Base-by-base conservation (phyloP, 768 basidiomycete species). In the Pleurotus tuoliensis region DNA sequence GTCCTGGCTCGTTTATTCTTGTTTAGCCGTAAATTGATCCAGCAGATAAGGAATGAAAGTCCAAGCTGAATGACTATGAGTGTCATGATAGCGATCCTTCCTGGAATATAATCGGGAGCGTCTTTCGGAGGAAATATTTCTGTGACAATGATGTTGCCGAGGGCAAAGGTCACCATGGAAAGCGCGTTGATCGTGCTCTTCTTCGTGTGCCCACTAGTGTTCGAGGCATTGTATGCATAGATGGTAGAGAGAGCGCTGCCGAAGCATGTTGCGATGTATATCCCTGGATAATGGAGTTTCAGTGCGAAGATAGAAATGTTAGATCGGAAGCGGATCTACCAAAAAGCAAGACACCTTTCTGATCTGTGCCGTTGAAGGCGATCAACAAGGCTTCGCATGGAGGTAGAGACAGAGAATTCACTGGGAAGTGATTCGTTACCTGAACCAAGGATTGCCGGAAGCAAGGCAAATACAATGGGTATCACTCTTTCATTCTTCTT, bases 131-230 rank as follows among this genome's bases (percentile, higher is more conserved):
- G 81, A 63, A 88, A 84, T 27, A 86, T 84, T 64, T 82, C 78
- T 0, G 82, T 76, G 4, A 87, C 86, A 55, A 84, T 73, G 47
- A 85, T 82, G 62, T 86, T 86, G 15, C 85, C 82, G 16, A 82
- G 58, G 47, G 76, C 74, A 63, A 86, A 84, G 0, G 80, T 69
- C 3, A 75, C 73, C 18, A 85, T 67, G 2, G 82, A 85, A 76
- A 84, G 73, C 3, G 82, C 79, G 55, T 85, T 85, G 60, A 85
- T 76, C 1, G 84, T 86, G 58, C 81, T 79, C 72, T 87, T 88
- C 73, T 88, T 87, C 5, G 84, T 87, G 51, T 84, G 81, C 0
- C 83, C 83, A 34, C 78, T 78, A 0, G 80, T 86, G 64, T 87
- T 86, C 53, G 79, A 80, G 5, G 84, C 82, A 52, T 86, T 84